Base-by-base conservation (phyloP, 805 yeast species). In the Yarrowia sp. region DNA sequence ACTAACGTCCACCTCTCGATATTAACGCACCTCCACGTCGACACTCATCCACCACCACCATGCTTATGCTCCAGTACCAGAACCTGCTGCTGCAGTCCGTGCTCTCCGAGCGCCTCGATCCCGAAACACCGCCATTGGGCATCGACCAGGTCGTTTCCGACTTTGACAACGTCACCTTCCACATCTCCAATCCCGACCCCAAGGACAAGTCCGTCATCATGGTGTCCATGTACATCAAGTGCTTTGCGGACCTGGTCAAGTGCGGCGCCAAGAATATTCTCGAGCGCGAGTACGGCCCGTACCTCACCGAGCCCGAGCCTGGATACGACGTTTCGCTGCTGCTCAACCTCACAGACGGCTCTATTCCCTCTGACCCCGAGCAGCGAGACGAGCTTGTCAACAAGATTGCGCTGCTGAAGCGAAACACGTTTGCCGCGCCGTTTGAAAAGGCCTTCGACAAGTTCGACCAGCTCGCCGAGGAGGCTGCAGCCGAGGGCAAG, bases 81-180 rank as follows among this genome's bases (percentile, higher is more conserved):
- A 94, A 94, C 71, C 79, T 91, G 61, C 81, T 96, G 68, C 80
- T 94, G 66, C 85, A 90, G 71, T 86, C 89, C 67, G 85, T 97
- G 1, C 80, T 94, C 66, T 81, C 84, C 32, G 96, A 88, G 71
- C 83, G 91, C 56, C 76, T 88, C 60, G 77, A 76, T 55, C 76
- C 73, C 24, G 80, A 82, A 2, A 72, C 80, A 53, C 76, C 83
- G 6, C 65, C 63, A 29, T 39, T 65, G 27, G 63, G 68, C 38
- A 78, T 90, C 65, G 97, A 94, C 75, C 84, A 97, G 73, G 85
- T 93, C 65, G 83, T 94, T 65, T 86, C 96, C 38, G 99, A 94
- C 77, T 94, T 94, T 69, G 99, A 94, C 74, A 90, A 90, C 76
- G 96, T 97, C 55, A 88, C 94, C 29, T 92, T 88, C 75, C 98